Evolutionary conservation across 495 filamentous ascomycete species (phyloP), one percentile per base, ranked within the genome.

Genomic region (Talaromyces borbonicus): DNA sequence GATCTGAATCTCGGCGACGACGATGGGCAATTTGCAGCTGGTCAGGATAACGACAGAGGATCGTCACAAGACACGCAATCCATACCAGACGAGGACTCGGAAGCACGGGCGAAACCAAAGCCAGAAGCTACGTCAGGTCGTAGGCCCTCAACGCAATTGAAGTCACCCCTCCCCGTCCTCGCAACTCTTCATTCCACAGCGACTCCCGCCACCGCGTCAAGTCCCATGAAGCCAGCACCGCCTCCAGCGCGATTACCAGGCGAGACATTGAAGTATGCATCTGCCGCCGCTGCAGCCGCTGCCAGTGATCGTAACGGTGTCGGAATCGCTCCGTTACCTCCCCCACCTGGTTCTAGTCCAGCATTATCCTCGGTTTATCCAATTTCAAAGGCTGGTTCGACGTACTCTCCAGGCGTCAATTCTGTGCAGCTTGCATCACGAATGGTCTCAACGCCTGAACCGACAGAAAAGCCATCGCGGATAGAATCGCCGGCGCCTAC

Each of bases 41-140:
- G 68, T 49, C 72, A 70, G 47, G 93, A 96, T 15, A 83, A 79
- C 56, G 92, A 98, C 60, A 78, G 80, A 39, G 80, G 86, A 45
- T 96, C 90, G 16, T 96, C 90, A 43, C 92, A 98, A 71, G 92
- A 98, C 66, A 80, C 87, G 18, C 88, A 92, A 55, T 96, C 92
- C 29, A 71, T 93, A 68, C 84, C 87, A 53, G 92, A 95, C 46
- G 90, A 97, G 26, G 56, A 75, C 37, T 67, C 69, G 16, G 89
- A 94, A 11, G 48, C 60, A 8, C 84, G 86, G 49, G 58, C 74
- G 20, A 75, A 75, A 52, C 52, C 69, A 49, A 72, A 69, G 56
- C 42, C 49, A 14, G 43, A 47, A 4, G 56, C 73, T 25, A 60
- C 77, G 18, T 53, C 51, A 6, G 76, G 73, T 33, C 74, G 92